Conservation (phyloP, 805 yeast genomes). For the Candida nanaspora region DNA sequence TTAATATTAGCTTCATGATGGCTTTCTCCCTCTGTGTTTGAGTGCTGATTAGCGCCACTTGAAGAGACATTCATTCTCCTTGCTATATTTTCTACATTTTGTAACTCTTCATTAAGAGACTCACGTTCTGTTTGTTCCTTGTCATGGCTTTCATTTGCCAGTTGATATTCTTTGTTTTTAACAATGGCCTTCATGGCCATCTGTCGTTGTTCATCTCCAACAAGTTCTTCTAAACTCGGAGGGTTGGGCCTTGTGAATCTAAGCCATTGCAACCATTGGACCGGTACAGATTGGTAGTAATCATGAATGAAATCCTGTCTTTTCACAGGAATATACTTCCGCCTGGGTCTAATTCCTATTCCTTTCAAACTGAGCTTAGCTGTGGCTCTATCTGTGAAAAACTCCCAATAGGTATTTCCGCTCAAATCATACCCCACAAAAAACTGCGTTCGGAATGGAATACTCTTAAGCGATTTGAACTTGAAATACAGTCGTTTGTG, state of each 20-base stretch:
- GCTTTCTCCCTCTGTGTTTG: not conserved
- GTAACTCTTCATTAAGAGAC: slow-evolving; percentile 3
- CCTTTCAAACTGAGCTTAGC: not conserved
- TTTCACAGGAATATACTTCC: slow-evolving; percentile 54
- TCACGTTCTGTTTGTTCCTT: not conserved
- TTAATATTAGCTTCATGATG: slow-evolving; percentile 13
- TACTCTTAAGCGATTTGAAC: slow-evolving; percentile 53
- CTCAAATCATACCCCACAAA: slow-evolving; percentile 74
- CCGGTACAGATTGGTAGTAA: slow-evolving; percentile 50
- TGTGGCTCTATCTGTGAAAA: slow-evolving; percentile 43
- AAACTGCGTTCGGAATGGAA: slow-evolving; percentile 66
- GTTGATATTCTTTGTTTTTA: slow-evolving; percentile 35
- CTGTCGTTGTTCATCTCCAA: slow-evolving; percentile 50
- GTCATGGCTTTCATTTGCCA: slow-evolving; percentile 12
- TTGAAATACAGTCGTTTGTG: slow-evolving; percentile 43
- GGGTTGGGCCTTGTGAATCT: slow-evolving; percentile 50
- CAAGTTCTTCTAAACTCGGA: slow-evolving; percentile 59
- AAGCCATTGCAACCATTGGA: slow-evolving; percentile 82
- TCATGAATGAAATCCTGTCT: slow-evolving; percentile 45
- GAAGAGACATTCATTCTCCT: not conserved
- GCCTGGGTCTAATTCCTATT: slow-evolving; percentile 36
- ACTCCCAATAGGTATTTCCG: slow-evolving; percentile 86
- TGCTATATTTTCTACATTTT: slow-evolving; percentile 1
- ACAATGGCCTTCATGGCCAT: slow-evolving; percentile 44
- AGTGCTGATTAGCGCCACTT: not conserved